Conservation (phyloP, 2,329 filamentous ascomycete genomes). For the Hymenoscyphus scutula region DNA sequence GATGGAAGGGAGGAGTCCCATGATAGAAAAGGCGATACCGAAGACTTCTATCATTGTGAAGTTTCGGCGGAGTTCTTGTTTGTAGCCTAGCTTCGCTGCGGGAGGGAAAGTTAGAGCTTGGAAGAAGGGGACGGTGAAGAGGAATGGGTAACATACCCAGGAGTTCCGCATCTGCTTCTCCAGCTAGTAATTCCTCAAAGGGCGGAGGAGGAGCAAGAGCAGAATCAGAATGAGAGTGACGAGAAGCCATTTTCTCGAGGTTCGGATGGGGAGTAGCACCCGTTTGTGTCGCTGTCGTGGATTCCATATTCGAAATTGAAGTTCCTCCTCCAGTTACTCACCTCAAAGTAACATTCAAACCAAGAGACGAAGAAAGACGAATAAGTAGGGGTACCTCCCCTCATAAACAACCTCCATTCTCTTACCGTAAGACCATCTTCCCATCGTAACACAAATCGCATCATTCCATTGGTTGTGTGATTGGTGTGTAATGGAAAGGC, state of each 20-base stretch:
- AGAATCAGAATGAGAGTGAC: conserved; percentile 16
- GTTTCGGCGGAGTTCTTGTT: conserved; percentile 60
- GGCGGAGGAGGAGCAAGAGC: conserved; percentile 17
- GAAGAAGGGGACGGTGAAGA: neutral
- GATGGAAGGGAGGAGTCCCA: conserved; percentile 60
- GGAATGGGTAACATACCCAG: conserved; percentile 29
- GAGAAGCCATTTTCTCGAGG: conserved; percentile 28
- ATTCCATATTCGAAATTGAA: conserved; percentile 12
- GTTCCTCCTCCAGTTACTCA: neutral
- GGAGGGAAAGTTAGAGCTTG: too few relatives aligned
- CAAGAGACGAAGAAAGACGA: neutral
- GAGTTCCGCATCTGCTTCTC: conserved; percentile 36
- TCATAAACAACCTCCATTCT: neutral
- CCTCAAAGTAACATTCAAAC: too few relatives aligned
- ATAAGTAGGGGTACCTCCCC: neutral
- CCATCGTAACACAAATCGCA: conserved; percentile 11
- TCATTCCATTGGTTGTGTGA: conserved; percentile 21
- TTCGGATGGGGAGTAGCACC: conserved; percentile 16
- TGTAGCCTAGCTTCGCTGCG: conserved; percentile 39
- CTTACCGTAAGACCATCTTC: conserved; percentile 10
- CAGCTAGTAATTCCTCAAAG: conserved; percentile 23
- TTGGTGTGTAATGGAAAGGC: conserved; percentile 11
- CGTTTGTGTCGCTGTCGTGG: conserved; percentile 3
- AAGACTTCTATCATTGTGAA: conserved; percentile 63
- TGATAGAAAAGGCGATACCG: conserved; percentile 58